Conservation (phyloP, 2,329 filamentous ascomycete species). For the Sarocladium kiliense region DNA sequence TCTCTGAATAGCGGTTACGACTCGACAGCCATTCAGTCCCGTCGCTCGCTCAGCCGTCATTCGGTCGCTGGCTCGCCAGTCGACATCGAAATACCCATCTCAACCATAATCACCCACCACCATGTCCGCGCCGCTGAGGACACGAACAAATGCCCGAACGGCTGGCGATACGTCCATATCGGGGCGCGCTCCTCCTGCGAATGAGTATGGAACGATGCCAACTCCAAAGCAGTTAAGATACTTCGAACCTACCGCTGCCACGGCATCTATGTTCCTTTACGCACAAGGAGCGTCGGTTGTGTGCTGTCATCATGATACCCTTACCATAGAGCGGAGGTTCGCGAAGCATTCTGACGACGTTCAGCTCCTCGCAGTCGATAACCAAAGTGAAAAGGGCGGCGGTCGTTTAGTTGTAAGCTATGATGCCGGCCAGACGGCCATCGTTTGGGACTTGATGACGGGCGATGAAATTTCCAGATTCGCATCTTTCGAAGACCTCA, state of each 20-base stretch:
- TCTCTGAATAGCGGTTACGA: not conserved
- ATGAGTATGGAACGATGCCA: constrained; percentile 46
- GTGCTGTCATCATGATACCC: constrained; percentile 86
- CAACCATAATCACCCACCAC: not conserved
- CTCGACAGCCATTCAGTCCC: not conserved
- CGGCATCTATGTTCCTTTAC: constrained; percentile 85
- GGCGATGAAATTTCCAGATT: constrained; percentile 90
- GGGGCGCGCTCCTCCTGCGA: not conserved
- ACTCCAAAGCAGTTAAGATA: constrained; percentile 45
- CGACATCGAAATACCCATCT: not conserved
- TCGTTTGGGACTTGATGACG: constrained; percentile 94
- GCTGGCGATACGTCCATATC: not conserved
- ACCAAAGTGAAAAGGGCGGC: constrained; percentile 78
- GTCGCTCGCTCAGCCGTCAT: not conserved
- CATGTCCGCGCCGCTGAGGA: not conserved
- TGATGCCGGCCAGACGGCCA: constrained; percentile 83
- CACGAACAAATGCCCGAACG: not conserved
- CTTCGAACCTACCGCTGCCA: constrained; percentile 86
- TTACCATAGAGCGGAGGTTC: constrained; percentile 84
- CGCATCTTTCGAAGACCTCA: constrained; percentile 81
- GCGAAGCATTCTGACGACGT: constrained; percentile 79
- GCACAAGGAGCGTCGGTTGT: constrained; percentile 77
- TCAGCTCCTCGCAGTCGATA: constrained; percentile 81
- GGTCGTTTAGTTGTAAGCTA: constrained; percentile 90
- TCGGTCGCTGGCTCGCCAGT: constrained; percentile 10